phyloP scores from a whole-genome alignment of 306 rosid species.

The Lathyrus sativus region DNA sequence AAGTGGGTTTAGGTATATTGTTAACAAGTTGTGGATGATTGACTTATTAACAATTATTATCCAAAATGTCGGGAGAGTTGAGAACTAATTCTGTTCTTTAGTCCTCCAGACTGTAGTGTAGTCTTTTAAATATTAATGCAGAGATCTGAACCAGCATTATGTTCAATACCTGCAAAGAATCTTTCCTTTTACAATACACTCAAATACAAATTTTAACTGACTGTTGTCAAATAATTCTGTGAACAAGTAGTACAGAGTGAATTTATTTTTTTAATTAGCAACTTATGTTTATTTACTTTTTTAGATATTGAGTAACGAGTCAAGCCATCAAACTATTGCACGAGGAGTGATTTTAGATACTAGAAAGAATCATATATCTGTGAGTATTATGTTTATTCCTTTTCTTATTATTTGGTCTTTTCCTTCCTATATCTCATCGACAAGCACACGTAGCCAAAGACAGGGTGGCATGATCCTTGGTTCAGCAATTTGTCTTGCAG shows the following conservation, averaged over 20 bases:
- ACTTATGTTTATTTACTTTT: slow-evolving; percentile 26
- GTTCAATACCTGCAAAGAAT: not conserved
- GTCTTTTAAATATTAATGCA: not conserved
- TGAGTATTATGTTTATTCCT: slow-evolving; percentile 51
- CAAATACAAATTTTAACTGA: slow-evolving; percentile 10
- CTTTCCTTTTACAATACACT: not conserved
- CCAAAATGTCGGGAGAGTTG: not conserved
- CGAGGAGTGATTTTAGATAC: slow-evolving; percentile 74
- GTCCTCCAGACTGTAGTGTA: not conserved
- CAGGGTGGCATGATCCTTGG: slow-evolving; percentile 25
- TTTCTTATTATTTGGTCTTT: slow-evolving; percentile 31
- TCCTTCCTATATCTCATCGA: slow-evolving; percentile 6
- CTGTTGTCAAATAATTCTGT: not conserved
- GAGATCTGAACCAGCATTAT: not conserved
- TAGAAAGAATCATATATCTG: slow-evolving; percentile 65
- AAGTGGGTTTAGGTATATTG: not conserved
- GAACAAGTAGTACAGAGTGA: slow-evolving; percentile 15
- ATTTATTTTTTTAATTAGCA: slow-evolving; percentile 17
- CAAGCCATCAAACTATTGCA: slow-evolving; percentile 67
- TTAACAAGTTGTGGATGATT: not conserved
- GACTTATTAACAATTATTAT: slow-evolving; percentile 6
- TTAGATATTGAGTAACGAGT: slow-evolving; percentile 76
- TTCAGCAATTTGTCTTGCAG: slow-evolving; percentile 18
- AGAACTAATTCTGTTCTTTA: slow-evolving; percentile 1
- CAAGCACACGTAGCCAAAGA: slow-evolving; percentile 11